Percentiles rank a stretch among this genome's conserved stretches.
Conservation (phyloP, 2,329 filamentous ascomycete genomes). For the Fonsecaea multimorphosa region DNA sequence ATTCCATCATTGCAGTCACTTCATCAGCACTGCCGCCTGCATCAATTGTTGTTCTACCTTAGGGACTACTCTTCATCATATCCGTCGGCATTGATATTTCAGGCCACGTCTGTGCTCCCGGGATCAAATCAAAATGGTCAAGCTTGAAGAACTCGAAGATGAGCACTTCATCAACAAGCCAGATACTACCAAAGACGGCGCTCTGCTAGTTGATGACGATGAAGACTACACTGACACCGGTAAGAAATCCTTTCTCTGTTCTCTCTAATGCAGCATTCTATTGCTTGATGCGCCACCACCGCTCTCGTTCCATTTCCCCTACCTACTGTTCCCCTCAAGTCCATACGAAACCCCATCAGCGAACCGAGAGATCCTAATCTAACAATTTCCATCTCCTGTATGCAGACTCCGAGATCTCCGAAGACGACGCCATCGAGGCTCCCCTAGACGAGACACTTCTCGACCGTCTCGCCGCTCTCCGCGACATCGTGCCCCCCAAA, state of each 20-base stretch:
- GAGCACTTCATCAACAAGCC: conserved; percentile 84
- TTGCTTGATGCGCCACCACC: not conserved
- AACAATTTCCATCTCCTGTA: conserved; percentile 28
- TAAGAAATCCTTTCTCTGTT: conserved; percentile 53
- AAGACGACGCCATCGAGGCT: conserved; percentile 70
- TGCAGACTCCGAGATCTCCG: conserved; percentile 85
- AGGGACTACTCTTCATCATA: not conserved
- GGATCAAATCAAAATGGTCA: conserved; percentile 73
- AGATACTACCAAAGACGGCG: conserved; percentile 67
- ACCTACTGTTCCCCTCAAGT: not conserved
- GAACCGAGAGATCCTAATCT: not conserved
- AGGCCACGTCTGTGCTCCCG: not conserved
- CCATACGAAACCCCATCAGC: not conserved
- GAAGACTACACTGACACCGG: conserved; percentile 93
- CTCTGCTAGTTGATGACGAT: conserved; percentile 59
- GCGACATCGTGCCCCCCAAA: conserved; percentile 76
- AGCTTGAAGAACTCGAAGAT: conserved; percentile 94
- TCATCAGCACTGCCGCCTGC: conserved; percentile 1
- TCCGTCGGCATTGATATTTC: not conserved
- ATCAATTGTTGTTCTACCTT: not conserved
- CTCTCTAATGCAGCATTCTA: too few relatives aligned
- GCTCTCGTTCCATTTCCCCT: too few relatives aligned
- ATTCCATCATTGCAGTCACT: conserved; percentile 2
- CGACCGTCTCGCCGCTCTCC: conserved; percentile 74
- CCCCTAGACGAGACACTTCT: conserved; percentile 65